Base-by-base conservation (phyloP, 2,329 filamentous ascomycete genomes). In the Paecilomyces dactylethromorphus region DNA sequence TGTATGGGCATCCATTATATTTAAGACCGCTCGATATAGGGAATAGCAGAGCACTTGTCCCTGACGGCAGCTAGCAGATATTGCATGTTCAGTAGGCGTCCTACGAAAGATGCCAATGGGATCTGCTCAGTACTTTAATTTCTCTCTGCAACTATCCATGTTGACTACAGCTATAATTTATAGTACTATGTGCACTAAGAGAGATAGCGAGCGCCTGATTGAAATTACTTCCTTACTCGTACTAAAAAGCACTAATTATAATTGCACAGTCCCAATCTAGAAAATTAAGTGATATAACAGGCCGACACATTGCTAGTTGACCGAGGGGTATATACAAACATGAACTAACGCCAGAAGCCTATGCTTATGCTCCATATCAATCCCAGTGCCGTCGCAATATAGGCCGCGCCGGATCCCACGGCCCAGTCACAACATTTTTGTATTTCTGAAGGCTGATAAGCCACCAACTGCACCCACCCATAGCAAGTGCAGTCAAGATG, bases 391-490 rank as follows among this genome's bases (percentile, higher is more conserved):
- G 69, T 50, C 75, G 69, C 58, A 79, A 73, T 53, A 79, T 73
- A 10, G 94, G 94, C 70, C 92, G 83, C 6, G 94, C 94, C 21
- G 93, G 92, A 77, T 99, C 94, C 94, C 94, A 99, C 1, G 94
- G 94, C 51, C 94, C 94, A 69, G 92, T 91, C 65, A 99, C 97
- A 76, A 97, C 94, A 73, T 97, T 97, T 81, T 99, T 99, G 77
- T 97, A 99, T 78, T 96, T 93, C 76, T 99, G 94, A 74, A 99
- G 75, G 8, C 92, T 90, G 69, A 99, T 97, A 63, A 99, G 78
- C 92, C 94, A 97, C 93, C 92, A 97, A 71, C 91, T 96, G 73
- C 92, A 97, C 12, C 92, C 88, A 1, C 93, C 94, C 86, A 97
- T 96, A 1, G 87, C 87, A 57, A 96, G 73, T 3, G 87, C 85